phyloP scores from a whole-genome alignment of 2,329 filamentous ascomycete species.

The Botryotinia convoluta region DNA sequence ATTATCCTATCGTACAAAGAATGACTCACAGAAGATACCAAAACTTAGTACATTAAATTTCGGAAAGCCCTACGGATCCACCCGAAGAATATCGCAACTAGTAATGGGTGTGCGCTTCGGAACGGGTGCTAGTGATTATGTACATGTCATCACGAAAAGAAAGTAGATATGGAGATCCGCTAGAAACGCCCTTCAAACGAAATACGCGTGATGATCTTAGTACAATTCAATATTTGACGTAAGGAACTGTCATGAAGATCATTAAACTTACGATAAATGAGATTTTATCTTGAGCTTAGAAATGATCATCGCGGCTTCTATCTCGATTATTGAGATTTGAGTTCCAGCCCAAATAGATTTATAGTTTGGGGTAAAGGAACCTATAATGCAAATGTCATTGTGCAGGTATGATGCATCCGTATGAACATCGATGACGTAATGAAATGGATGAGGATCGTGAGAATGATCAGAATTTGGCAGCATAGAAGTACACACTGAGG shows the following conservation, averaged over 20 bases:
- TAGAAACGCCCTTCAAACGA: background rate
- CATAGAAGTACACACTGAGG: background rate
- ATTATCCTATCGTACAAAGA: rapidly evolving
- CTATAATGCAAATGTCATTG: too few species aligned
- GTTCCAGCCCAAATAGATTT: background rate
- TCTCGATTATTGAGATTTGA: background rate
- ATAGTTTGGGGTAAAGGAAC: rapidly evolving
- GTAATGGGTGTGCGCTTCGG: background rate
- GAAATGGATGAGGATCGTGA: background rate
- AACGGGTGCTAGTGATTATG: background rate
- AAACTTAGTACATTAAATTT: background rate
- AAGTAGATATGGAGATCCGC: background rate
- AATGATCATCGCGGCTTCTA: background rate
- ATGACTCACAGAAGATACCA: background rate
- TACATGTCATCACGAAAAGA: background rate
- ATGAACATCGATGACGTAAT: background rate
- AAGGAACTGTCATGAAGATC: background rate
- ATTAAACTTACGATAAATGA: background rate
- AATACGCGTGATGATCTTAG: background rate
- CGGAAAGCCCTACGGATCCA: background rate
- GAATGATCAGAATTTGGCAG: background rate
- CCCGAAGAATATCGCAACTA: background rate
- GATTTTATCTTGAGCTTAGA: background rate
- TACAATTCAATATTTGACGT: background rate
- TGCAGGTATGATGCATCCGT: background rate